Evolutionary conservation across 768 basidiomycete species (phyloP), one percentile per base, ranked within the genome.

Genomic region (Strobilomyces echinocephalus): DNA sequence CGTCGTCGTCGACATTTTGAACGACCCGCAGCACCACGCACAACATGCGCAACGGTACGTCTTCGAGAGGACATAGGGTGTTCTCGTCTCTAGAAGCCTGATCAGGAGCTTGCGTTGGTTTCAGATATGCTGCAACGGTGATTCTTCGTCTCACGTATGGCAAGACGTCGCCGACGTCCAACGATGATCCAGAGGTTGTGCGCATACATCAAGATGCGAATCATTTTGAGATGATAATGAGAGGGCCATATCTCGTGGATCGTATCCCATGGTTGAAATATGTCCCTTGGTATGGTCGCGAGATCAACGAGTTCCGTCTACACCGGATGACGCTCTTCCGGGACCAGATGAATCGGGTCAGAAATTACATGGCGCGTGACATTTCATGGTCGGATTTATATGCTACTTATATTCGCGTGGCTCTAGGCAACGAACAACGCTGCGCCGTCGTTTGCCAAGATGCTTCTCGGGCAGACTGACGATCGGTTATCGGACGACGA

Each of bases 231-330:
- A 20, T 28, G 4, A 62, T 57, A 5, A 51, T 73, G 44, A 61
- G 62, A 3, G 8, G 73, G 73, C 61, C 4, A 24, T 24, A 24
- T 24, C 24, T 24, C 24, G 24, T 24, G 24, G 24, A 24, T 24
- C 24, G 24, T 1, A 56, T 69, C 30, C 72, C 75, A 0, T 52
- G 64, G 36, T 58, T 74, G 24, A 63, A 58, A 38, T 79, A 79
- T 59, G 58, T 87, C 18, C 84, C 86, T 4, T 79, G 81, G 15
- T 84, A 83, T 58, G 72, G 81, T 4, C 70, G 73, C 5, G 75
- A 78, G 47, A 67, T 87, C 12, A 73, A 74, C 41, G 67, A 74
- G 1, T 79, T 76, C 10, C 84, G 85, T 58, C 51, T 61, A 0
- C 77, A 78, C 46, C 82, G 84, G 58, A 61, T 79, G 0, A 55